phyloP scores from a whole-genome alignment of 2,329 filamentous ascomycete genomes.

The Diplodia mutila region DNA sequence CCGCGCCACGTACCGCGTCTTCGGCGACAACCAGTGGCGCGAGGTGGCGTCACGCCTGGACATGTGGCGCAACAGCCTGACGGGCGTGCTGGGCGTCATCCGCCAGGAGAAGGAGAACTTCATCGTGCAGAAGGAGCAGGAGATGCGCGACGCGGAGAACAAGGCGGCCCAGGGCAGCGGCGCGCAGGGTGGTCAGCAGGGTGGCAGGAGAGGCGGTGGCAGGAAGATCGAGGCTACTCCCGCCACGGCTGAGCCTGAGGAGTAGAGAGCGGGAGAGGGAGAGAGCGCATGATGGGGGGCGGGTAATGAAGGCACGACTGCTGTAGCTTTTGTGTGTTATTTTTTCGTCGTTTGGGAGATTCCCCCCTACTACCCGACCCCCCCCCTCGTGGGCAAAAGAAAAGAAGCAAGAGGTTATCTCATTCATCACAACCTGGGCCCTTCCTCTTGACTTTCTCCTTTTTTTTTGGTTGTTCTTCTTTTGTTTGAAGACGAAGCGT shows the following conservation, averaged over 20 bases:
- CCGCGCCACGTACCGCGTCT: conserved; percentile 93
- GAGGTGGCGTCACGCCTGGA: conserved; percentile 90
- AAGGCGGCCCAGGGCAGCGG: conserved; percentile 53
- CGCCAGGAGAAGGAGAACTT: conserved; percentile 80
- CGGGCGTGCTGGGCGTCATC: conserved; percentile 77
- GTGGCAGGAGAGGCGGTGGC: conserved; percentile 8
- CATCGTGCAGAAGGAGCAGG: conserved; percentile 75
- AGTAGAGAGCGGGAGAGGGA: background rate
- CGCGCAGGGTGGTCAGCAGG: background rate
- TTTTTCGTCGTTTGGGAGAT: background rate
- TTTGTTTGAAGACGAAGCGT: background rate
- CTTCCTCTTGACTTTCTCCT: background rate
- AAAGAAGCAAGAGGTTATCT: background rate
- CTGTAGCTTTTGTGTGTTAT: background rate
- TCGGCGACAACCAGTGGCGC: conserved; percentile 97
- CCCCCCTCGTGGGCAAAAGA: background rate
- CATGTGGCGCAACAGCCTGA: conserved; percentile 84
- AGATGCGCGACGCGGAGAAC: conserved; percentile 71
- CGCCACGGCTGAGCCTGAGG: background rate
- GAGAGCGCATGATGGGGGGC: background rate
- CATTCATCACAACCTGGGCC: too few relatives aligned
- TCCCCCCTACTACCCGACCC: background rate
- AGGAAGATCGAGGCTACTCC: background rate
- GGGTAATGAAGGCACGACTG: background rate
- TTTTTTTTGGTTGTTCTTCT: background rate